Conservation (phyloP, 306 rosid genomes). For the Purshia tridentata region DNA sequence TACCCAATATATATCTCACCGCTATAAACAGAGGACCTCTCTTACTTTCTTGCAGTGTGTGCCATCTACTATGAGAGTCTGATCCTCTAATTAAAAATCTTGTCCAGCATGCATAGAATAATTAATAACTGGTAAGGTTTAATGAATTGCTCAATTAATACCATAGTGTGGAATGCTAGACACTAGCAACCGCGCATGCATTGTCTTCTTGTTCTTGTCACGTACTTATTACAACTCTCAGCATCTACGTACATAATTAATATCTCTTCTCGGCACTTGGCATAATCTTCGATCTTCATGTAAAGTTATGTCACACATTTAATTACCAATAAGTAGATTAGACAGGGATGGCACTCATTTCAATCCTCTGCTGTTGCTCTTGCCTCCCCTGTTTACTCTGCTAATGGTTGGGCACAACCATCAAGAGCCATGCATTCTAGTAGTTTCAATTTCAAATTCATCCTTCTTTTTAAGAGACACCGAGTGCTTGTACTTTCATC, state of each 20-base stretch:
- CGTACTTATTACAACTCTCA: neutral
- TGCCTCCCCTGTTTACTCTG: neutral
- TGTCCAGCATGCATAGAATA: too few relatives aligned
- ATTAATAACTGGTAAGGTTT: neutral
- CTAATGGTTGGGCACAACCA: conserved; percentile 13
- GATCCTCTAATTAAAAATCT: too few relatives aligned
- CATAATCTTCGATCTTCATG: neutral
- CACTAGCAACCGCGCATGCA: conserved; percentile 1
- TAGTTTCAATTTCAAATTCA: conserved; percentile 1
- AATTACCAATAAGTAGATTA: neutral
- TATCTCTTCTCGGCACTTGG: too few relatives aligned
- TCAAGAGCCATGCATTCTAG: conserved; percentile 7
- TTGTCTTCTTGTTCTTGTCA: neutral
- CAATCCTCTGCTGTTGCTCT: conserved; percentile 11
- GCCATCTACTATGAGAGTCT: too few relatives aligned
- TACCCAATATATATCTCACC: too few relatives aligned
- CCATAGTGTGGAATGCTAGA: neutral
- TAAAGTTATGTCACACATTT: neutral
- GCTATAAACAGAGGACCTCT: too few relatives aligned
- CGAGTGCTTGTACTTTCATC: too few relatives aligned
- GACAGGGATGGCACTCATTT: conserved; percentile 22
- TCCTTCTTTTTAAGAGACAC: too few relatives aligned
- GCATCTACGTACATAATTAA: neutral
- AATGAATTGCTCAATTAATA: conserved; percentile 1
- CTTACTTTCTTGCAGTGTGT: too few relatives aligned